Evolutionary conservation across 1,139 yeast genomes (phyloP), one percentile per base, ranked within the genome.

Genomic region (Sugiyamaella castrensis): DNA sequence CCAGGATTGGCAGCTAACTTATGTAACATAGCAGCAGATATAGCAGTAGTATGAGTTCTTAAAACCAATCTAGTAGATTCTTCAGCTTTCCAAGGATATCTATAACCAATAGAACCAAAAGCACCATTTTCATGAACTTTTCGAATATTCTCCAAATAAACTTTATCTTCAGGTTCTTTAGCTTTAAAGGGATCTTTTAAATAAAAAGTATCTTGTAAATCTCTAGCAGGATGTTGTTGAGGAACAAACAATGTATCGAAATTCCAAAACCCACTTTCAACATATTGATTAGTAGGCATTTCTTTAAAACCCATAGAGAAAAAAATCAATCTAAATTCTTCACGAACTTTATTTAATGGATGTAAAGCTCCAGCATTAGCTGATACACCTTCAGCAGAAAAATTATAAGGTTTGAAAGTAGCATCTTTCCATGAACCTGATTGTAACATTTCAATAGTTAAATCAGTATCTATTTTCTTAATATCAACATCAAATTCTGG

Each of bases 161-260:
- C 71, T 66, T 77, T 75, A 69, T 92, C 98, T 58, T 81, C 82
- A 43, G 98, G 98, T 60, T 78, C 74, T 53, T 82, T 84, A 46
- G 96, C 95, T 55, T 70, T 73, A 44, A 72, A 74, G 36, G 99
- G 99, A 68, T 92, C 97, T 69, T 89, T 91, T 72, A 94, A 78
- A 73, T 92, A 92, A 75, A 92, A 92, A 51, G 99, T 92, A 71
- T 92, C 98, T 72, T 92, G 99, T 68, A 92, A 77, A 69, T 92
- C 99, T 76, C 99, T 86, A 43, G 99, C 99, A 30, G 99, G 98
- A 73, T 92, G 99, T 73, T 92, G 98, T 75, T 92, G 99, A 50
- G 99, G 99, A 48, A 92, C 99, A 65, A 75, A 92, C 63, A 92
- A 77, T 3, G 98, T 80, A 69, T 92, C 99, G 66, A 92, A 92